phyloP scores from a whole-genome alignment of 768 basidiomycete species.

The Boletus eberwhitei region DNA sequence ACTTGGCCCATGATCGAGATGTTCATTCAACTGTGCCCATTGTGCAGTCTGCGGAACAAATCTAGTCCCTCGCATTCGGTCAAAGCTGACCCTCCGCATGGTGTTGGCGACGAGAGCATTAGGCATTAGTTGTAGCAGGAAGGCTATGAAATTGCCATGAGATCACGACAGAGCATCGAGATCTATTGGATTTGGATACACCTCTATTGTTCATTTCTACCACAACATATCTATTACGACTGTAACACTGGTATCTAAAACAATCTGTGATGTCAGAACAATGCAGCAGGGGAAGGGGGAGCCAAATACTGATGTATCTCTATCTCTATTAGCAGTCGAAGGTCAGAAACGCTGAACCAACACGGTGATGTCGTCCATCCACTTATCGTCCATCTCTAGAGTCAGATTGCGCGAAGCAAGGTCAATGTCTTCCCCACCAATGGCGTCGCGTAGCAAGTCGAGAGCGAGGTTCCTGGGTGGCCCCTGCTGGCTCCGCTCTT shows the following conservation, averaged over 20 bases:
- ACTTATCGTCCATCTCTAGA: constrained; percentile 48
- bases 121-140: constrained; percentile 12
- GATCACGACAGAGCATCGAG: neutral
- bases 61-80: constrained; percentile 18
- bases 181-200: constrained; percentile 1
- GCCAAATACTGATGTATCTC: neutral
- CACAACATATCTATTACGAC: constrained; percentile 11
- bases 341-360: constrained; percentile 39
- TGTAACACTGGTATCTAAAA: constrained; percentile 8
- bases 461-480: constrained; percentile 36
- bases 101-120: constrained; percentile 20
- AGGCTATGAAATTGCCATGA: neutral
- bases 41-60: constrained; percentile 45
- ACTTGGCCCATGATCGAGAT: constrained; percentile 76
- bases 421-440: constrained; percentile 41
- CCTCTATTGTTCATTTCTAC: constrained; percentile 12
- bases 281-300: neutral
- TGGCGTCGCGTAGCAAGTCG: constrained; percentile 38
- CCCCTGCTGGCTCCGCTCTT: constrained; percentile 15
- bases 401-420: constrained; percentile 44
- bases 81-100: constrained; percentile 16
- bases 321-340: constrained; percentile 2
- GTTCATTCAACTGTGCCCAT: constrained; percentile 59
- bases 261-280: neutral
- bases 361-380: constrained; percentile 50